These are phyloP conservation scores for Globisporangium middletonii DNA, from an alignment of 352 stramenopile genomes.

Conservation along the genomic window DNA sequence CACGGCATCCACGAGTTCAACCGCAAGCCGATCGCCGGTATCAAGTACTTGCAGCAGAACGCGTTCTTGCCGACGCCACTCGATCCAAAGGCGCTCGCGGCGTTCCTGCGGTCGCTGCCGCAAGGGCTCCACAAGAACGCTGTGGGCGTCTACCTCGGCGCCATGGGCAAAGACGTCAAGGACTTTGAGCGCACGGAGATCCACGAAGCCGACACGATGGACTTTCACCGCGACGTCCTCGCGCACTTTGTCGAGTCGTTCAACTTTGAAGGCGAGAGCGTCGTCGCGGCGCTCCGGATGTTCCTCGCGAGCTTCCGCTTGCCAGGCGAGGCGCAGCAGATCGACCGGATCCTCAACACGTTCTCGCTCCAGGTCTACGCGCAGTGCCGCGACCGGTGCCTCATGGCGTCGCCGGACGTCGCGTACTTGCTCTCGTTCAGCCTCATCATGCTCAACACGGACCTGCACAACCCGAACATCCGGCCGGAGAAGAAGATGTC, in stretches of 20 bases:
- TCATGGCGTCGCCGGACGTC: conserved; percentile 86
- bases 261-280: conserved; percentile 72
- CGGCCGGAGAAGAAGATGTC: conserved; percentile 84
- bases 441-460: conserved; percentile 88
- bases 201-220: conserved; percentile 76
- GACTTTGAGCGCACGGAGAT: conserved; percentile 66
- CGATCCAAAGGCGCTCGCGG: conserved; percentile 76
- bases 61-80: conserved; percentile 71
- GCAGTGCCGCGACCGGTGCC: conserved; percentile 77
- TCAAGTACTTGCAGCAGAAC: conserved; percentile 81
- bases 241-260: conserved; percentile 71
- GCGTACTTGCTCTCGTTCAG: conserved; percentile 88
- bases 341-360: conserved; percentile 82
- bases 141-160: conserved; percentile 83
- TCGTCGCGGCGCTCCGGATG: conserved; percentile 72
- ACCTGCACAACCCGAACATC: conserved; percentile 86
- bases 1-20: conserved; percentile 94
- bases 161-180: conserved; percentile 75
- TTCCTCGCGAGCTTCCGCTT: conserved; percentile 83
- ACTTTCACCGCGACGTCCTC: conserved; percentile 80
- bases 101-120: conserved; percentile 76
- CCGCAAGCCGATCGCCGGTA: conserved; percentile 84
- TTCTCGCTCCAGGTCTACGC: conserved; percentile 84
- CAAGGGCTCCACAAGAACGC: conserved; percentile 78
- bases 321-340: conserved; percentile 83